These are phyloP conservation scores for Diaporthe helianthi DNA, from an alignment of 2,329 filamentous ascomycete species.

Conservation along the genomic window DNA sequence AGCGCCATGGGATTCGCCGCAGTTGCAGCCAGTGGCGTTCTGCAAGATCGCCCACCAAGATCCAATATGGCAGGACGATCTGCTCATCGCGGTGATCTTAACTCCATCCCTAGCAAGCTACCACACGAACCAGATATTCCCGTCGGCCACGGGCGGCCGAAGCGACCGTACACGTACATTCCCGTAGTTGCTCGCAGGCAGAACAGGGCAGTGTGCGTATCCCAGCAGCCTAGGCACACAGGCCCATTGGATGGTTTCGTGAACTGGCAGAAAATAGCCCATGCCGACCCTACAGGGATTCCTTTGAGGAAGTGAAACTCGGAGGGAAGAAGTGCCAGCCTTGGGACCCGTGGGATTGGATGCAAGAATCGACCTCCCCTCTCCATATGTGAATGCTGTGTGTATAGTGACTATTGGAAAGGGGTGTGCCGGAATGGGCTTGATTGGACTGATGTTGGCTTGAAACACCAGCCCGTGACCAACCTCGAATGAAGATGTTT, in stretches of 20 bases:
- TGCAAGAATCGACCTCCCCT: neutral
- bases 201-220: neutral
- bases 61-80: constrained; percentile 30
- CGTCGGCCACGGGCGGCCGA: constrained; percentile 1
- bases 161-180: neutral
- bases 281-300: constrained; percentile 9
- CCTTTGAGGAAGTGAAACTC: constrained; percentile 12
- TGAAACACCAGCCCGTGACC: constrained; percentile 21
- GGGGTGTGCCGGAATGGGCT: neutral
- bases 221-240: neutral
- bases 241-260: neutral
- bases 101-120: constrained; percentile 10
- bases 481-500: constrained; percentile 10
- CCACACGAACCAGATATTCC: constrained; percentile 28
- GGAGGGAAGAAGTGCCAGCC: constrained; percentile 5
- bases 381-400: neutral
- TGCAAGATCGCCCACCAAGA: constrained; percentile 10
- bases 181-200: neutral
- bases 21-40: constrained; percentile 16
- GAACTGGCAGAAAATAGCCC: neutral
- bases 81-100: constrained; percentile 27
- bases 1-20: constrained; percentile 1
- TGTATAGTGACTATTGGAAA: neutral
- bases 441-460: constrained; percentile 15
- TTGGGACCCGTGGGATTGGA: neutral